Conservation (phyloP, 2,329 filamentous ascomycete species). For the Fusarium circinatum region DNA sequence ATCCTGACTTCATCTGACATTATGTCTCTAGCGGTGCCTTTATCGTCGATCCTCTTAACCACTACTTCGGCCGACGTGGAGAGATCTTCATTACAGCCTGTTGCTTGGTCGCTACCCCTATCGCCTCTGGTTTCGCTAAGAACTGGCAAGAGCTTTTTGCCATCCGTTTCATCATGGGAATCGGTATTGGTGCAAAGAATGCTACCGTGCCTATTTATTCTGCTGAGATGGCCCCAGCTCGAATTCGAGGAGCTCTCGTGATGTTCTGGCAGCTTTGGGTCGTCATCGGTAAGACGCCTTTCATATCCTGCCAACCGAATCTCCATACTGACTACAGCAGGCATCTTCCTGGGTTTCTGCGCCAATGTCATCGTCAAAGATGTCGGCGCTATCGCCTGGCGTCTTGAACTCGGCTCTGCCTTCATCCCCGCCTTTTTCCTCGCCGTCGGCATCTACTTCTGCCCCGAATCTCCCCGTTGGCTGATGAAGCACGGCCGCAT, state of each 20-base stretch:
- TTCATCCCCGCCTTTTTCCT: slow-evolving; percentile 68
- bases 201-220: slow-evolving; percentile 77
- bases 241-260: slow-evolving; percentile 77
- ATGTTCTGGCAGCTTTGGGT: slow-evolving; percentile 84
- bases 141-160: slow-evolving; percentile 75
- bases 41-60: slow-evolving; percentile 68
- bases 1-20: not conserved
- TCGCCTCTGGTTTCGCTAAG: slow-evolving; percentile 72
- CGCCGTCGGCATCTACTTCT: slow-evolving; percentile 65
- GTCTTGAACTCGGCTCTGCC: slow-evolving; percentile 66
- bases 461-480: slow-evolving; percentile 73
- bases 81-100: slow-evolving; percentile 78
- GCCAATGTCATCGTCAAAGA: slow-evolving; percentile 50
- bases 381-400: slow-evolving; percentile 47
- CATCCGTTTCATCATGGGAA: slow-evolving; percentile 73
- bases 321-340: fast-evolving
- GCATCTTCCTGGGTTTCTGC: slow-evolving; percentile 56
- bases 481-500: slow-evolving; percentile 73
- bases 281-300: slow-evolving; percentile 54
- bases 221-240: slow-evolving; percentile 75
- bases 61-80: slow-evolving; percentile 57
- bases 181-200: slow-evolving; percentile 75
- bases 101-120: slow-evolving; percentile 72
- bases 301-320: fast-evolving
- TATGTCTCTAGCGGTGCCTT: slow-evolving; percentile 30